Evolutionary conservation across 2,329 filamentous ascomycete species (phyloP).

Genomic region (Cladophialophora psammophila): DNA sequence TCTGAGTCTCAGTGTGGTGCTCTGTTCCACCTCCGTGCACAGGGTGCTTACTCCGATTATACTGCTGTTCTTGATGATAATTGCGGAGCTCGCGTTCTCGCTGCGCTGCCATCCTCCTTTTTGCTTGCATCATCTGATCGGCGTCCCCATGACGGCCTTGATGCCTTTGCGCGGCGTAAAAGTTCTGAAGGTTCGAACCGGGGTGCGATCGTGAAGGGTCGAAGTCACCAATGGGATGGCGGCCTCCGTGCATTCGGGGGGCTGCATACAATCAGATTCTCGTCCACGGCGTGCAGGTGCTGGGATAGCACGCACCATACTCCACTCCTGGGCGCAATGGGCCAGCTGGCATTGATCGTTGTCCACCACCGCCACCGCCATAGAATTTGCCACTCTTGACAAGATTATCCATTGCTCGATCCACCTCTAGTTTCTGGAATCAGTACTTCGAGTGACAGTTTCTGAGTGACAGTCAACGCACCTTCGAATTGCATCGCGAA

Average conservation of each 20-base stretch:
- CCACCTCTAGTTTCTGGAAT: conserved; percentile 73
- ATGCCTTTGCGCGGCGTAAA: conserved; percentile 92
- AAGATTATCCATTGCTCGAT: conserved; percentile 92
- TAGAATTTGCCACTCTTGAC: conserved; percentile 95
- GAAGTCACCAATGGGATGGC: conserved; percentile 86
- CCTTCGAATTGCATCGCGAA: conserved; percentile 90
- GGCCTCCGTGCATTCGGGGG: conserved; percentile 71
- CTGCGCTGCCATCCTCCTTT: conserved; percentile 98
- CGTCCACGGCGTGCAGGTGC: background rate
- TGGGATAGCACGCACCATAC: conserved; percentile 24
- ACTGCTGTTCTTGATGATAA: conserved; percentile 99
- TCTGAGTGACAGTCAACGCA: conserved; percentile 51
- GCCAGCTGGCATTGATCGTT: conserved; percentile 75
- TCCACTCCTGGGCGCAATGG: conserved; percentile 49
- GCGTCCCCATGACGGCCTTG: conserved; percentile 87
- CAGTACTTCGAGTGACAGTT: conserved; percentile 37
- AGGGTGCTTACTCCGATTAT: conserved; percentile 82
- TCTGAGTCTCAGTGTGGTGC: conserved; percentile 48
- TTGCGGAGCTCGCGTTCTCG: conserved; percentile 98
- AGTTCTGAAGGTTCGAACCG: conserved; percentile 84
- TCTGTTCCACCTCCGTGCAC: conserved; percentile 14
- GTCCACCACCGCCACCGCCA: conserved; percentile 53
- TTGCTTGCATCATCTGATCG: conserved; percentile 98
- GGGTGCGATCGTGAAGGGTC: conserved; percentile 77
- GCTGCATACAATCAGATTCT: conserved; percentile 57